Base-by-base conservation (phyloP, 1,284 basidiomycete species). In the Rhodotorula sp. region DNA sequence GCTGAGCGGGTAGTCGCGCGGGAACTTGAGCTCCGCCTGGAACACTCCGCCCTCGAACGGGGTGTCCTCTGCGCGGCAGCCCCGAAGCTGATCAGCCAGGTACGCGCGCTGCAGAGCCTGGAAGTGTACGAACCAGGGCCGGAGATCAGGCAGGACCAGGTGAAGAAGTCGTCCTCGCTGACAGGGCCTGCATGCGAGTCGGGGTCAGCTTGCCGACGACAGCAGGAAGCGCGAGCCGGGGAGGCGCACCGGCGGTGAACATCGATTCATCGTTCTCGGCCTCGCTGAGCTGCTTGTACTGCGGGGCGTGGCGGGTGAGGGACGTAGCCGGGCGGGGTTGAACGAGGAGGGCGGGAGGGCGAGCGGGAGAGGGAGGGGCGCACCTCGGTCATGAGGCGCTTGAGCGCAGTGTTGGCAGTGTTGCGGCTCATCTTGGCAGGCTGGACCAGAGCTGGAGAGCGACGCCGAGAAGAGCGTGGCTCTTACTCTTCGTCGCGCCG, bases 11-110 rank as follows among this genome's bases (percentile, higher is more conserved):
- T 97, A 97, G 81, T 97, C 94, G 61, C 87, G 81, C 0, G 94
- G 95, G 82, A 97, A 99, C 68, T 87, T 91, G 75, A 99, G 86
- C 80, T 89, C 91, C 48, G 97, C 97, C 61, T 89, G 88, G 78
- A 99, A 99, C 44, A 99, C 88, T 67, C 97, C 97, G 63, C 95
- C 97, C 85, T 99, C 97, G 81, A 97, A 99, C 1, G 97, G 97
- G 56, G 97, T 99, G 76, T 94, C 97, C 63, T 72, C 70, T 71
- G 56, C 27, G 23, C 14, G 9, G 23, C 1, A 8, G 48, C 21
- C 0, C 4, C 21, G 80, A 96, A 41, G 12, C 17, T 2, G n/a
- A 54, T 56, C 53, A 55, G 59, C 52, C 8, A 16, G 34, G 23
- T n/a, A 13, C 12, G 14, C 10, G 9, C 5, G 41, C 7, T 16